Conservation (phyloP, 2,329 filamentous ascomycete species). For the Monosporascus sp. region DNA sequence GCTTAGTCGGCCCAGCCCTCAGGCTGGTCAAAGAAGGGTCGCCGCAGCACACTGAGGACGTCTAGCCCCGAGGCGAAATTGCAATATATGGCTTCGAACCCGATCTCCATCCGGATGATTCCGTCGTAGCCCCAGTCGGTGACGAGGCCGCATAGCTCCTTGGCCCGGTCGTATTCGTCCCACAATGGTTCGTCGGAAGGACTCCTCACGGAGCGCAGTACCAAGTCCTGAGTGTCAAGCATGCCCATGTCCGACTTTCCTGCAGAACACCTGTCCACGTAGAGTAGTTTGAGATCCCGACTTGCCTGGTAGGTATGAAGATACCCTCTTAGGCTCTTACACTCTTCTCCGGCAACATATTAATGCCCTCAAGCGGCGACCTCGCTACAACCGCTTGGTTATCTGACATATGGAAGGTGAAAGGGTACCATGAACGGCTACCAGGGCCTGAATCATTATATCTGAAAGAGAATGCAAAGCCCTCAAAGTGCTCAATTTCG, state of each 20-base stretch:
- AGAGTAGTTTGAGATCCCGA: conserved; percentile 43
- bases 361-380: neutral
- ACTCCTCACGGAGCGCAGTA: conserved; percentile 32
- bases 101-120: conserved; percentile 48
- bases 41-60: neutral
- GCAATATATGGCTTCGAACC: conserved; percentile 52
- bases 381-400: neutral
- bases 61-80: conserved; percentile 29
- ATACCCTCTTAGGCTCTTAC: conserved; percentile 32
- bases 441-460: neutral
- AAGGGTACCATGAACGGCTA: neutral
- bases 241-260: conserved; percentile 50
- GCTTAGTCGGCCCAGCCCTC: neutral
- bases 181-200: neutral
- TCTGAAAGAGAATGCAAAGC: conserved; percentile 37
- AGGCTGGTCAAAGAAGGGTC: neutral
- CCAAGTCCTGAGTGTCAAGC: conserved; percentile 46
- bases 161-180: conserved; percentile 38
- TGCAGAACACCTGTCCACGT: conserved; percentile 54
- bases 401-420: neutral
- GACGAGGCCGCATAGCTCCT: conserved; percentile 39
- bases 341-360: neutral
- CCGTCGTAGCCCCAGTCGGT: conserved; percentile 43
- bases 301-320: conserved; percentile 49
- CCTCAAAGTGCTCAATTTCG: conserved; percentile 56